Base-by-base conservation (phyloP, 768 basidiomycete genomes). In the Mrakia gelida region DNA sequence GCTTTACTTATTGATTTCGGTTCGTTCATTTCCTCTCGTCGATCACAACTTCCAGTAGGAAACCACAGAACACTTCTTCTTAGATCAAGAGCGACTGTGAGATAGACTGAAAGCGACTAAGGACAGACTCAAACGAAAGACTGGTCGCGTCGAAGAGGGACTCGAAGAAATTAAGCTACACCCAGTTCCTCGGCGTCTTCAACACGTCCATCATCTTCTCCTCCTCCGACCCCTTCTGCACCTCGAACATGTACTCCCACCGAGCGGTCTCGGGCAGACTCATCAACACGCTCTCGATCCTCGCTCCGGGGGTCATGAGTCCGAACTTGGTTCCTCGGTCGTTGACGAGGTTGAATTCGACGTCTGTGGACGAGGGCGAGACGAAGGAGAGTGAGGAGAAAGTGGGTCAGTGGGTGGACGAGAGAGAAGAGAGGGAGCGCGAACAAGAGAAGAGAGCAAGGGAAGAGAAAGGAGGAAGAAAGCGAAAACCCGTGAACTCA, bases 181-280 rank as follows among this genome's bases (percentile, higher is more conserved):
- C 89, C 93, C 92, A 94, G 21, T 90, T 88, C 77, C 82, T 86
- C 1, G 93, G 90, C 52, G 85, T 87, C 82, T 86, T 89, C 78
- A 95, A 84, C 0, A 91, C 88, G 43, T 87, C 85, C 49, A 92
- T 80, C 49, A 94, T 81, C 73, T 87, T 87, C 26, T 88, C 90
- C 82, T 95, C 94, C 54, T 30, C 30, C 52, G 72, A 61, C 2
- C 26, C 52, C 52, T 77, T 84, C 86, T 28, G 84, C 86, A 2
- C 91, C 93, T 92, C 91, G 6, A 89, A 87, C 89, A 91, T 91
- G 83, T 95, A 95, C 85, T 95, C 94, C 93, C 93, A 95, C 80
- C 92, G 87, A 34, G 92, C 92, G 7, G 89, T 91, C 85, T 94
- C 91, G 0, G 94, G 94, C 73, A 95, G 81, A 79, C 83, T 84